phyloP scores from a whole-genome alignment of 257 asterid species.

The Capsicum rhomboideum region DNA sequence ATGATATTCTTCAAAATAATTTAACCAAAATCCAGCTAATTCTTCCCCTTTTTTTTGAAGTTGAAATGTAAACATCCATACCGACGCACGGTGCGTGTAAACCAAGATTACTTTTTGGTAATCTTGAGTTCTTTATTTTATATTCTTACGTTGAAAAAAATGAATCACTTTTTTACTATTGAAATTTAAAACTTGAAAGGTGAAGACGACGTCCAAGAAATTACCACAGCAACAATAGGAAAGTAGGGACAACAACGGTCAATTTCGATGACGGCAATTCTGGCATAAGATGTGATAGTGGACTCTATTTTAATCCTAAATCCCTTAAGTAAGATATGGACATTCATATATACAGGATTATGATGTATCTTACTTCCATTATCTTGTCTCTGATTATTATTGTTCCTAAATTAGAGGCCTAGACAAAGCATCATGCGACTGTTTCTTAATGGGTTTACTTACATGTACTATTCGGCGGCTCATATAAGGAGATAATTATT shows the following conservation, averaged over 20 bases:
- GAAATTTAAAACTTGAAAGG: neutral
- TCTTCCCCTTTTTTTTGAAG: neutral
- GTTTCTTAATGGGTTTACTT: neutral
- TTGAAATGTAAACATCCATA: neutral
- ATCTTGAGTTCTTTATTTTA: neutral
- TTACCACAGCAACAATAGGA: neutral
- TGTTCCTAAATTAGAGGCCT: neutral
- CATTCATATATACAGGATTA: neutral
- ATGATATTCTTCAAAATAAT: neutral
- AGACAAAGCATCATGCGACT: neutral
- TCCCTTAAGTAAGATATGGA: neutral
- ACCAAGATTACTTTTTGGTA: neutral
- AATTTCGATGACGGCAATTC: neutral
- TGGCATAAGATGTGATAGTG: neutral
- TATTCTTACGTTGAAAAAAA: neutral
- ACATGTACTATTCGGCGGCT: neutral
- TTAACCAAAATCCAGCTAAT: neutral
- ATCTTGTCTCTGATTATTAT: neutral
- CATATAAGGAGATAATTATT: neutral
- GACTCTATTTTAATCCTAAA: neutral
- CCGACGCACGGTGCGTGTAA: neutral
- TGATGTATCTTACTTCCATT: neutral
- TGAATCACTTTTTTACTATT: neutral
- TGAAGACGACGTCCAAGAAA: neutral
- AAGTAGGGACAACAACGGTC: neutral